phyloP scores from a whole-genome alignment of 2,329 filamentous ascomycete genomes.

The Colletotrichum scovillei region DNA sequence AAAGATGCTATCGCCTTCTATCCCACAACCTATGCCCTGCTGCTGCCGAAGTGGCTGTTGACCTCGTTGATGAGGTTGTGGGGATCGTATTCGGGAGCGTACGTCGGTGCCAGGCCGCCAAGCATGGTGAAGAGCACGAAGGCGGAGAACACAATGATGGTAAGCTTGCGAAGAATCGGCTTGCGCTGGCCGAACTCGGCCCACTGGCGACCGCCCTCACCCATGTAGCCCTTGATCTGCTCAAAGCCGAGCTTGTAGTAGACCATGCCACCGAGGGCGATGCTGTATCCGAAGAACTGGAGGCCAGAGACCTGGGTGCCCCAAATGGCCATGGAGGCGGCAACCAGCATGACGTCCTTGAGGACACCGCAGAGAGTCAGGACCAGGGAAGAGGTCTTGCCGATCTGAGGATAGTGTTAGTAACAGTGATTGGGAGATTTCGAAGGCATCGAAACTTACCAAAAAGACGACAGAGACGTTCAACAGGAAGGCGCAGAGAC shows the following conservation, averaged over 20 bases:
- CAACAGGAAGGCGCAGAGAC: slow-evolving; percentile 80
- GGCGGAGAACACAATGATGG: slow-evolving; percentile 73
- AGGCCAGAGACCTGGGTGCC: slow-evolving; percentile 78
- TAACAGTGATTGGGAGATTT: neutral
- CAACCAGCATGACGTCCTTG: slow-evolving; percentile 87
- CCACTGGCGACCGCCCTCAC: slow-evolving; percentile 81
- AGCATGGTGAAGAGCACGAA: slow-evolving; percentile 78
- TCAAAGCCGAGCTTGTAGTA: slow-evolving; percentile 91
- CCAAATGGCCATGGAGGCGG: slow-evolving; percentile 85
- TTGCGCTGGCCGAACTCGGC: slow-evolving; percentile 84
- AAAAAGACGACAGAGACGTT: slow-evolving; percentile 90
- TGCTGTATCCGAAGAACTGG: slow-evolving; percentile 86
- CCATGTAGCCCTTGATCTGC: slow-evolving; percentile 82
- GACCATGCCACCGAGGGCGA: slow-evolving; percentile 81
- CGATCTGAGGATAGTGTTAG: slow-evolving; percentile 71
- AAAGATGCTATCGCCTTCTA: neutral
- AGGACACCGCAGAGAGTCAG: slow-evolving; percentile 89
- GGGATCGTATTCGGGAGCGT: slow-evolving; percentile 66
- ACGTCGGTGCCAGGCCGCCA: slow-evolving; percentile 72
- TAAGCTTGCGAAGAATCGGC: slow-evolving; percentile 81
- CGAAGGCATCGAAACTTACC: slow-evolving; percentile 63
- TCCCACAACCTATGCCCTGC: slow-evolving; percentile 26
- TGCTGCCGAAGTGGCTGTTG: slow-evolving; percentile 60
- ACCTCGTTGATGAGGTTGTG: slow-evolving; percentile 60
- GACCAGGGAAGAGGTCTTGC: slow-evolving; percentile 87